phyloP scores from a whole-genome alignment of 2,329 filamentous ascomycete genomes.

The Penicillium griseofulvum region DNA sequence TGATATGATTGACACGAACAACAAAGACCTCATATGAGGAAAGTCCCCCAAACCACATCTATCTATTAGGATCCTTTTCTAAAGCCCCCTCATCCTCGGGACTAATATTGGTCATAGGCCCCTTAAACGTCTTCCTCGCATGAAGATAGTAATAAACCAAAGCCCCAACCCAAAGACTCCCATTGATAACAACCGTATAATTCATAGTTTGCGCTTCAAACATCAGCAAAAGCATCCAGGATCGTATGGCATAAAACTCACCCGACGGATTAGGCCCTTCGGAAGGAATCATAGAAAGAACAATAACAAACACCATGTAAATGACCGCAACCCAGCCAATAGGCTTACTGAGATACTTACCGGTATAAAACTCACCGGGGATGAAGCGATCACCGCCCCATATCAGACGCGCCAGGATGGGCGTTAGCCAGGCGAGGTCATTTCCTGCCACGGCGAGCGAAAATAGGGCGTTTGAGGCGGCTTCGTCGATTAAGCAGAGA shows the following conservation, averaged over 20 bases:
- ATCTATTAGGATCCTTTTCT: background rate
- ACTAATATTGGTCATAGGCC: conserved; percentile 58
- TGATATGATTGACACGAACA: background rate
- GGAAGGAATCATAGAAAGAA: conserved; percentile 58
- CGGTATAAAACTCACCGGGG: conserved; percentile 59
- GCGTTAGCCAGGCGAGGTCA: conserved; percentile 58
- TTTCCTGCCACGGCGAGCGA: conserved; percentile 54
- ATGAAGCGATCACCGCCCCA: conserved; percentile 59
- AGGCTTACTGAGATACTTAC: conserved; percentile 48
- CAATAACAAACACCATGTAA: conserved; percentile 56
- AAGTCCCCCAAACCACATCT: background rate
- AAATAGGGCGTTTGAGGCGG: conserved; percentile 57
- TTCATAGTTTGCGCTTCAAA: conserved; percentile 53
- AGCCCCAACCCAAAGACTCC: conserved; percentile 55
- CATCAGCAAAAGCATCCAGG: background rate
- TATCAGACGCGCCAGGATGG: conserved; percentile 56
- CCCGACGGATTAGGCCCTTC: conserved; percentile 54
- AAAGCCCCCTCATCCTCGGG: conserved; percentile 16
- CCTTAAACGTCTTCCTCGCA: conserved; percentile 60
- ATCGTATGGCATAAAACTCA: conserved; percentile 21
- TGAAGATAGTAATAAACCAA: conserved; percentile 56
- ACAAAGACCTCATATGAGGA: background rate
- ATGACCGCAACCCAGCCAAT: conserved; percentile 54
- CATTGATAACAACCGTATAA: conserved; percentile 61
- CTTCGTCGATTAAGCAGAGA: conserved; percentile 56